Evolutionary conservation across 495 filamentous ascomycete genomes (phyloP), one percentile per base, ranked within the genome.

Genomic region (Aspergillus homomorphus): DNA sequence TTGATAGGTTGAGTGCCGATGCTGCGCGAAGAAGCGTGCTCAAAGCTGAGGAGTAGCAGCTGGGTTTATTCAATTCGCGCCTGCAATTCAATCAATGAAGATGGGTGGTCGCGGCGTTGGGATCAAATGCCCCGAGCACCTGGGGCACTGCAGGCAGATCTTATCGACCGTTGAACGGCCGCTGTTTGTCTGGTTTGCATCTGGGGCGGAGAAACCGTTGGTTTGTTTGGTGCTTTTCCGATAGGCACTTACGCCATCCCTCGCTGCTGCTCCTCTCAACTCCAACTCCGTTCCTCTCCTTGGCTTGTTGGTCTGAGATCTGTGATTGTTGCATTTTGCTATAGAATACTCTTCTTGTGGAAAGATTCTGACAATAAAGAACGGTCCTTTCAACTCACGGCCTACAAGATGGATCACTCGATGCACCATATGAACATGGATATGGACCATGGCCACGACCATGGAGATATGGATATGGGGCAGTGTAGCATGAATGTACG

Each of bases 401-500:
- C 49, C 9, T 15, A 5, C 46, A 61, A 51, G 19, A 77, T 72
- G 67, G 61, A 70, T 41, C 60, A 62, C 54, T 48, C 59, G 28
- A 71, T 73, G 69, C 69, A 77, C 51, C 71, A 77, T 46, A 66
- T 68, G 22, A 59, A 52, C 10, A 77, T 76, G 75, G 72, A 75
- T 53, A 77, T 77, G 74, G 69, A 68, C 53, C 72, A 77, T 48
- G 64, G 61, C 16, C 77, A 75, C 51, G 68, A 67, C 51, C 86
- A 90, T 66, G 75, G 77, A 12, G 79, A 75, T 59, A 85, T 86
- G 77, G 80, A 80, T 64, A 84, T 85, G 75, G 82, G 73, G 20
- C 75, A 80, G 73, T 95, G 91, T 82, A 90, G 75, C 69, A 98
- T 96, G 90, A 94, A 90, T 66, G 91, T 90, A 72, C 66, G 82